A percentile compares a stretch with the other conserved stretches of the same genome.
These are phyloP conservation scores for Erucastrum elatum DNA, from an alignment of 345 rosid species.

Conservation along the genomic window DNA sequence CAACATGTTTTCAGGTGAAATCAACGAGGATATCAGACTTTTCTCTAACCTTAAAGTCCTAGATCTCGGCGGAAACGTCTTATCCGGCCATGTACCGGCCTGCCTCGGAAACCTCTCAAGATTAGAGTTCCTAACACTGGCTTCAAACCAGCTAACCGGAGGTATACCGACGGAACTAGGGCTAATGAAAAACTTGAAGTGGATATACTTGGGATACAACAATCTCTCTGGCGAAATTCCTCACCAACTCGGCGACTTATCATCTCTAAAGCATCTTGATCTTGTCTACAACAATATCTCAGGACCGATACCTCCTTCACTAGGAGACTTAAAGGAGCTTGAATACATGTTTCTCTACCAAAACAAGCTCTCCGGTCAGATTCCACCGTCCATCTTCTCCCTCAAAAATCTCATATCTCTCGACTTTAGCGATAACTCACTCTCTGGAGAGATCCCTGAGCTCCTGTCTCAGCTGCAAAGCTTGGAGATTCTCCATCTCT, in stretches of 20 bases:
- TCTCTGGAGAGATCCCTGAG: slow-evolving; percentile 78
- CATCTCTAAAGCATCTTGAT: slow-evolving; percentile 69
- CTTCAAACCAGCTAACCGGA: slow-evolving; percentile 77
- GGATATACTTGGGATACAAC: slow-evolving; percentile 90
- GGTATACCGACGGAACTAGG: slow-evolving; percentile 55
- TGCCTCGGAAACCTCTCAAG: slow-evolving; percentile 50
- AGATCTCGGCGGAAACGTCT: slow-evolving; percentile 84
- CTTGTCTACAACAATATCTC: slow-evolving; percentile 87
- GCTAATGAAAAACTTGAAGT: slow-evolving; percentile 55
- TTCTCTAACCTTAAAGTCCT: slow-evolving; percentile 56
- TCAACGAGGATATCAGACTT: slow-evolving; percentile 52
- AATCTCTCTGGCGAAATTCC: slow-evolving; percentile 83
- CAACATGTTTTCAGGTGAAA: slow-evolving; percentile 70
- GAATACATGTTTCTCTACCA: slow-evolving; percentile 73
- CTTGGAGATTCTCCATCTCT: slow-evolving; percentile 82
- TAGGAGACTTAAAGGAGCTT: slow-evolving; percentile 62
- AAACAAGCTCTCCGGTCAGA: slow-evolving; percentile 63
- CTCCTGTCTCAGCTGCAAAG: slow-evolving; percentile 49
- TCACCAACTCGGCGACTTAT: slow-evolving; percentile 53
- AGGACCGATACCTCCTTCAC: slow-evolving; percentile 62
- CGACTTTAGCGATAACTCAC: slow-evolving; percentile 73
- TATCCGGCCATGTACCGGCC: slow-evolving; percentile 60
- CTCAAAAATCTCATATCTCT: slow-evolving; percentile 63
- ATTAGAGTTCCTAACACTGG: slow-evolving; percentile 66
- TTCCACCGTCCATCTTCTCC: slow-evolving; percentile 58